These are phyloP conservation scores for Athelia sp. DNA, from an alignment of 1,284 basidiomycete genomes.

Conservation along the genomic window DNA sequence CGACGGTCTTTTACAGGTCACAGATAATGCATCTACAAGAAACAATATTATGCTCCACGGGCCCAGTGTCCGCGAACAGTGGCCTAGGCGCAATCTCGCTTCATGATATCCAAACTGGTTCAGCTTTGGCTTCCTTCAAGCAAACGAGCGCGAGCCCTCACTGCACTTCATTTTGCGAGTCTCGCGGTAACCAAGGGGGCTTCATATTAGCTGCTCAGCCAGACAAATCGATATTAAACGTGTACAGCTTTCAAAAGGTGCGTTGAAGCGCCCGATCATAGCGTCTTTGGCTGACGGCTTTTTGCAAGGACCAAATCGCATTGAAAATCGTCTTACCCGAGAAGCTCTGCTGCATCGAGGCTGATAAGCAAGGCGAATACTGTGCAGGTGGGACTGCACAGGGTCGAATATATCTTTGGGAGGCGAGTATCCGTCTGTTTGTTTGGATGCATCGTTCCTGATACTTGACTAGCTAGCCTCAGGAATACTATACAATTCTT, in stretches of 20 bases:
- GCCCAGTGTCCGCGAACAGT: slow-evolving; percentile 40
- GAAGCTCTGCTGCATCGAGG: slow-evolving; percentile 74
- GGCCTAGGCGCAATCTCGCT: slow-evolving; percentile 58
- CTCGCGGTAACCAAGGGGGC: slow-evolving; percentile 65
- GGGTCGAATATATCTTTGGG: slow-evolving; percentile 93
- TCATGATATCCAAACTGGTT: slow-evolving; percentile 70
- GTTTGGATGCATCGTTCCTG: slow-evolving; percentile 3
- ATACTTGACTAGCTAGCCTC: slow-evolving; percentile 64
- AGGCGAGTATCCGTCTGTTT: slow-evolving; percentile 51
- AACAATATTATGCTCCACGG: slow-evolving; percentile 56
- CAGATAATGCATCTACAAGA: slow-evolving; percentile 60
- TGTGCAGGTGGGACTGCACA: slow-evolving; percentile 86
- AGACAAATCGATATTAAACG: slow-evolving; percentile 76
- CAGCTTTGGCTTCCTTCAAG: slow-evolving; percentile 69
- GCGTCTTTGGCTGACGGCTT: too few relatives aligned
- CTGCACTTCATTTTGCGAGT: slow-evolving; percentile 58
- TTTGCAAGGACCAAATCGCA: slow-evolving; percentile 76
- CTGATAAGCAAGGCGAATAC: slow-evolving; percentile 70
- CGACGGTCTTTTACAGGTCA: not conserved
- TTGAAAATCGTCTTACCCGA: slow-evolving; percentile 88
- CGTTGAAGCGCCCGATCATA: slow-evolving; percentile 8
- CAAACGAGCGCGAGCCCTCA: slow-evolving; percentile 58
- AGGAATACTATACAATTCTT: slow-evolving; percentile 83
- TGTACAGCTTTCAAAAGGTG: slow-evolving; percentile 83
- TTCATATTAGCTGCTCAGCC: slow-evolving; percentile 72